Evolutionary conservation across 129 eudicot species (phyloP), one percentile per base, ranked within the genome.

Genomic region (Arctium minus): DNA sequence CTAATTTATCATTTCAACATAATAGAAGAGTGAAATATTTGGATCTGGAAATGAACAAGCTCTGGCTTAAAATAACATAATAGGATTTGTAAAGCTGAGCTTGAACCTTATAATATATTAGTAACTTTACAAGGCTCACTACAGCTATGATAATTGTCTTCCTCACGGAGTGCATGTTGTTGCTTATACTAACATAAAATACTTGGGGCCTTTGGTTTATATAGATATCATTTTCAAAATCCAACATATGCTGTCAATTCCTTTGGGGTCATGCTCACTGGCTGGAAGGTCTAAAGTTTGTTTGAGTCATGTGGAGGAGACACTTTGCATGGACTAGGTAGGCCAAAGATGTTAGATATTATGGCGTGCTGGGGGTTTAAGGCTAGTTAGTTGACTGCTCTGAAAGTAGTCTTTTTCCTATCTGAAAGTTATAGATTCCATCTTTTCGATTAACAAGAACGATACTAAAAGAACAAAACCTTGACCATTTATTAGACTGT

Each of bases 181-280:
- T 65, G 84, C 12, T 73, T 53, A 17, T 56, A 38, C 84, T 38
- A 80, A 56, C 60, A 35, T 11, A 15, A 80, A 80, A 80, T n/a
- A 22, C 60, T 46, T 36, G 77, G 27, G 17, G 30, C 32, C 38
- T 50, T 40, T 69, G 70, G 77, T 32, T 56, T 2, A 42, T 2
- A n/a, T 17, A 56, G 31, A 56, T 77, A 46, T 53, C 46, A 53
- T 33, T 76, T 76, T 37, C 69, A 31, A 33, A 42, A 17, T 33
- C 31, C 7, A 8, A 15, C 6, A 12, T 36, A 39, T 46, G 30
- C 60, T 13, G 44, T 76, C 79, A 48, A 31, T 53, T 76, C 70
- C 46, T 76, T 50, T 76, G 29, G 32, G 39, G 68, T 70, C 40
- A 12, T 53, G 42, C 79, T 36, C 29, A 5, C 79, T 48, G 10